Percentiles rank a stretch among this genome's conserved stretches.
These are phyloP conservation scores for Lasiodiplodia theobromae DNA, from an alignment of 2,329 filamentous ascomycete genomes.

Conservation along the genomic window DNA sequence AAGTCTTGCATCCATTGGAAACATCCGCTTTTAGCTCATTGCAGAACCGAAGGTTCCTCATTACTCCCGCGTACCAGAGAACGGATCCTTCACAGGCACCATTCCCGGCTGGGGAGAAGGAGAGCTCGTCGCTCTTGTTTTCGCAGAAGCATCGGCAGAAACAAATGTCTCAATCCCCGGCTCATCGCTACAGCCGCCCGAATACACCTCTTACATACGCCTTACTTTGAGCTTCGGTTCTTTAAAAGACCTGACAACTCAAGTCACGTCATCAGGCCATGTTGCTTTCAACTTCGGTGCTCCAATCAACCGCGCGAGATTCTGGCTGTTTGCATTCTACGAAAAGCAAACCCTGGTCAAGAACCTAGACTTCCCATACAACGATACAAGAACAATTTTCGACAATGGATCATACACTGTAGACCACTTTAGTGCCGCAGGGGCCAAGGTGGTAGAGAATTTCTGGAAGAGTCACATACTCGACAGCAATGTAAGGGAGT, in stretches of 20 bases:
- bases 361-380: conserved; percentile 33
- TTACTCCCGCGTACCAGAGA: conserved; percentile 30
- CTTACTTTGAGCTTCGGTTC: background rate
- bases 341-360: conserved; percentile 20
- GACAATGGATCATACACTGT: conserved; percentile 49
- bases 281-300: conserved; percentile 34
- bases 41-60: background rate
- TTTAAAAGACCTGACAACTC: background rate
- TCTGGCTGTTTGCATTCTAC: conserved; percentile 13
- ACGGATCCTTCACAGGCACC: background rate
- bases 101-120: background rate
- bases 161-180: background rate
- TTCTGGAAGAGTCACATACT: conserved; percentile 38
- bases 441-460: conserved; percentile 45
- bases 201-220: background rate
- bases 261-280: background rate
- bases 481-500: background rate
- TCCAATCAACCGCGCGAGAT: conserved; percentile 37
- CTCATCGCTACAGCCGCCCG: too few relatives aligned
- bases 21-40: too few relatives aligned
- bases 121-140: background rate
- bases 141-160: background rate
- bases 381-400: conserved; percentile 36
- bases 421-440: conserved; percentile 49
- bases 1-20: background rate